These are phyloP conservation scores for Amanita fuliginea DNA, from an alignment of 768 basidiomycete species.

Conservation along the genomic window DNA sequence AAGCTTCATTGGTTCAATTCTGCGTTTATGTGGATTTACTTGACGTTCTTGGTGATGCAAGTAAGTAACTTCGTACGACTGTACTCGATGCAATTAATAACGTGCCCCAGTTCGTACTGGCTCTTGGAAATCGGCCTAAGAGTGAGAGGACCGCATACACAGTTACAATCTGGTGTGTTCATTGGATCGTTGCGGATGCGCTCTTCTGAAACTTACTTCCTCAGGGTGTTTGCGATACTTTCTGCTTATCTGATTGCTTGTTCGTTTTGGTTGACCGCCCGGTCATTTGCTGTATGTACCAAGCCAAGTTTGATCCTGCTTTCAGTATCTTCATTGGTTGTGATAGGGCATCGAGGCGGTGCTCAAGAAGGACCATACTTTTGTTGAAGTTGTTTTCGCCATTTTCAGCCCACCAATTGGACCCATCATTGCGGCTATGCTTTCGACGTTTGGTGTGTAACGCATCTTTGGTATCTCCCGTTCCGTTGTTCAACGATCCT, in stretches of 20 bases:
- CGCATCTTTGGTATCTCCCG: not conserved
- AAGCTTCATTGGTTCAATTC: conserved; percentile 67
- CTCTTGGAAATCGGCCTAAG: conserved; percentile 74
- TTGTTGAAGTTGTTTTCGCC: conserved; percentile 36
- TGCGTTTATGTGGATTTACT: conserved; percentile 80
- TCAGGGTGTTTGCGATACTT: conserved; percentile 75
- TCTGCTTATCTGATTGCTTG: conserved; percentile 79
- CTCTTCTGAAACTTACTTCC: not conserved
- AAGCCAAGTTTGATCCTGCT: not conserved
- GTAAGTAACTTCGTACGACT: not conserved
- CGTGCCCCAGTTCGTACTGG: conserved; percentile 33
- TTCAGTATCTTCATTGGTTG: not conserved
- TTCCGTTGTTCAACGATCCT: conserved; percentile 7
- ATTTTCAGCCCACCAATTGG: conserved; percentile 77
- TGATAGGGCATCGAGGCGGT: conserved; percentile 39
- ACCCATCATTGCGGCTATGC: conserved; percentile 74
- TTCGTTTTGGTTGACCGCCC: conserved; percentile 73
- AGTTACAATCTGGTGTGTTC: conserved; percentile 53
- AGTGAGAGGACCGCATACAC: conserved; percentile 71
- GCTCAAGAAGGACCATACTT: conserved; percentile 33
- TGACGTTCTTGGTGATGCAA: conserved; percentile 73
- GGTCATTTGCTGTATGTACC: conserved; percentile 57
- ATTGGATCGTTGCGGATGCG: not conserved
- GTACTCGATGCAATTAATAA: not conserved
- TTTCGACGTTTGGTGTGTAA: conserved; percentile 71